Base-by-base conservation (phyloP, 164 flowering plant species). In the Houttuynia cordata region DNA sequence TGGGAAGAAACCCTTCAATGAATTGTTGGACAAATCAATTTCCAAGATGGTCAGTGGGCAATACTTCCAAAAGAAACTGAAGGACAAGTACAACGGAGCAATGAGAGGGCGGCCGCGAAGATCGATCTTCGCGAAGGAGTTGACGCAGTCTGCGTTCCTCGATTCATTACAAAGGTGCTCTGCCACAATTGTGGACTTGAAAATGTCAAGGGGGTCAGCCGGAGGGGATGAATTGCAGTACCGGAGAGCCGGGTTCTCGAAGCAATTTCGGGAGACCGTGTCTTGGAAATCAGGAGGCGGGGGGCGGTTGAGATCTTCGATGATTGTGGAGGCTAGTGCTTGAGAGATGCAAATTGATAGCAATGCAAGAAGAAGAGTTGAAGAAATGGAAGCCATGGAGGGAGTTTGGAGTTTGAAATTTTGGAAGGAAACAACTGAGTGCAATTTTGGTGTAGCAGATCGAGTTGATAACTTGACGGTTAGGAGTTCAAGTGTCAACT, bases 11-110 rank as follows among this genome's bases (percentile, higher is more conserved):
- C 90, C 83, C 61, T 66, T 65, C 39, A 84, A 50, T 2, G 84
- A 77, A 61, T 68, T 79, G 70, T 77, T 78, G 34, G 84, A 75
- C 45, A 84, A 52, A 58, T 80, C 75, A 24, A 84, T 79, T 21
- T 69, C 55, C 0, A 69, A 37, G 25, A 84, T 67, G 19, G 75
- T 73, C 18, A 75, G 50, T 24, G 90, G 90, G 57, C 90, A 84
- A 63, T 79, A 84, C 66, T 76, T 81, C 90, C 90, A 84, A 50
- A 84, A 84, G 77, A 79, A 83, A 49, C 54, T 45, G 66, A 81
- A 84, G 14, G 89, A 84, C 30, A 84, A 60, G 66, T 79, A 84
- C 18, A 84, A 79, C 3, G 81, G 81, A 0, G 83, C 79, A 24
- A 72, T 70, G 59, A 58, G 66, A 0, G 81, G 82, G 10, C 71